phyloP scores from a whole-genome alignment of 768 basidiomycete genomes.

The Kockovaella imperatae region DNA sequence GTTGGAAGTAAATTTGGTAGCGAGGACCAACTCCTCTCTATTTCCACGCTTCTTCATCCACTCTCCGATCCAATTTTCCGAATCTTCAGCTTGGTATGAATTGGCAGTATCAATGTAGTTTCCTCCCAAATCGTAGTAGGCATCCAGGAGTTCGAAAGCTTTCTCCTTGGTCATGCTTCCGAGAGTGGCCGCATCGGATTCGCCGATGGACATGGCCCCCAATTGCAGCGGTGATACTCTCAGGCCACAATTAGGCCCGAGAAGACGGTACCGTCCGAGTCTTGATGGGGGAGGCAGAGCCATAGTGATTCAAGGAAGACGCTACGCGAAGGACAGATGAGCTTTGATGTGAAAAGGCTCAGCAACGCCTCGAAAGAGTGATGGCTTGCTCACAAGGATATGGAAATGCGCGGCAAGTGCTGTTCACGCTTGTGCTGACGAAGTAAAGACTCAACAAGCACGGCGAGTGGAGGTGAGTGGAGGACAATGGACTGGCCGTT shows the following conservation, averaged over 20 bases:
- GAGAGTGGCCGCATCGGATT: slow-evolving; percentile 25
- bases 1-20: slow-evolving; percentile 46
- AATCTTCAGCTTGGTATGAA: slow-evolving; percentile 9
- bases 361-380: too few relatives aligned
- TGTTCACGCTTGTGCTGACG: too few relatives aligned
- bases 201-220: slow-evolving; percentile 36
- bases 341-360: too few relatives aligned
- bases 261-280: slow-evolving; percentile 16
- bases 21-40: slow-evolving; percentile 34
- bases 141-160: slow-evolving; percentile 50
- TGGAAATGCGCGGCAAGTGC: too few relatives aligned
- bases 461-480: too few relatives aligned
- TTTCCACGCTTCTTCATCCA: slow-evolving; percentile 49
- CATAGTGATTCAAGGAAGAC: slow-evolving; percentile 10
- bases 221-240: slow-evolving; percentile 40
- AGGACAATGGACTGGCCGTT: too few relatives aligned
- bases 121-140: slow-evolving; percentile 49
- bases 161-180: slow-evolving; percentile 50
- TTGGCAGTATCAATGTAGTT: slow-evolving; percentile 49
- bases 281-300: slow-evolving; percentile 14
- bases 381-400: too few relatives aligned
- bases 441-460: too few relatives aligned
- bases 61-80: slow-evolving; percentile 52
- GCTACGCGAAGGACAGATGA: too few relatives aligned
- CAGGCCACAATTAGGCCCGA: slow-evolving; percentile 24